These are phyloP conservation scores for Pyrus hybrid DNA, from an alignment of 331 rosid genomes.

Conservation along the genomic window DNA sequence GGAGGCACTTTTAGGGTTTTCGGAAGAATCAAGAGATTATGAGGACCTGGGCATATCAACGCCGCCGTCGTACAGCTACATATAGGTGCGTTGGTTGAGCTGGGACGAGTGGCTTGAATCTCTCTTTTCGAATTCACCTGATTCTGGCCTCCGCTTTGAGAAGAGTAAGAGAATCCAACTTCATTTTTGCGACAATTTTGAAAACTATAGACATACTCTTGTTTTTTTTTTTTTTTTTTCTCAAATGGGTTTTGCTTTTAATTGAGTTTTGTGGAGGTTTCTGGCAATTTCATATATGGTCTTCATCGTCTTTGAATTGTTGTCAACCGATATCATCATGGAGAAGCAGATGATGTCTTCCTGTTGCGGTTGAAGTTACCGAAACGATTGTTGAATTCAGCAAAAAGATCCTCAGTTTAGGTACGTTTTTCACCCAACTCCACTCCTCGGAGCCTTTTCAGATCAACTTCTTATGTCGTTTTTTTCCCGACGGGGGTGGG, in stretches of 20 bases:
- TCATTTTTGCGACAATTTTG: neutral
- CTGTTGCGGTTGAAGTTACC: conserved; percentile 38
- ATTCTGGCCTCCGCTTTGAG: conserved; percentile 57
- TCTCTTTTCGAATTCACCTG: conserved; percentile 54
- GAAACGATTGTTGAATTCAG: conserved; percentile 34
- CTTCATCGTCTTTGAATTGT: neutral
- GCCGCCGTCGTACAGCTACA: neutral
- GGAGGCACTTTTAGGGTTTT: conserved; percentile 20
- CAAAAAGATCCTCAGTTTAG: conserved; percentile 51
- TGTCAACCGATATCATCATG: conserved; percentile 56
- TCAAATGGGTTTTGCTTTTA: neutral
- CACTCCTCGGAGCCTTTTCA: neutral
- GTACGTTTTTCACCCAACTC: conserved; percentile 19
- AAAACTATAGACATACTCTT: neutral
- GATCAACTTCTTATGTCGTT: neutral
- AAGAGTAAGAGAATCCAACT: conserved; percentile 35
- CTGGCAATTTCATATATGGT: neutral
- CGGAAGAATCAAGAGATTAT: conserved; percentile 15
- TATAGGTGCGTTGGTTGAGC: conserved; percentile 28
- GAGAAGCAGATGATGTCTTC: conserved; percentile 78
- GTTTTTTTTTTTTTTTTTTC: neutral
- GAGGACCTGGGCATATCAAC: conserved; percentile 2
- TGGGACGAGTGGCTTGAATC: conserved; percentile 80
- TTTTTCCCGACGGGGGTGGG: neutral
- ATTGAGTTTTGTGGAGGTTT: neutral